Percentiles rank a stretch among this genome's conserved stretches.
These are phyloP conservation scores for Hypericum androsaemum DNA, from an alignment of 345 rosid species.

Conservation along the genomic window DNA sequence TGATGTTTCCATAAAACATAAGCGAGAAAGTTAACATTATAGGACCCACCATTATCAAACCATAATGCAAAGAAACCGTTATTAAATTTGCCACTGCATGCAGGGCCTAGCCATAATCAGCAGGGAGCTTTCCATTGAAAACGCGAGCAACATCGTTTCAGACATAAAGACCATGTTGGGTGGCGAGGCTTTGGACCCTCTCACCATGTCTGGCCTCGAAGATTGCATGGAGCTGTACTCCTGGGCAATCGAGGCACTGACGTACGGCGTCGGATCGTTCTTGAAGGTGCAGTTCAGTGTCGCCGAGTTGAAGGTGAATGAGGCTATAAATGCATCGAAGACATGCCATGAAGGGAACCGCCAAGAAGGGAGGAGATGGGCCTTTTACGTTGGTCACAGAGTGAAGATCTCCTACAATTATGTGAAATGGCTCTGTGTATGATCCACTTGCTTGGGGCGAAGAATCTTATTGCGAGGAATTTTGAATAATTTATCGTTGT, in stretches of 20 bases:
- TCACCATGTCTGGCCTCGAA: slow-evolving; percentile 24
- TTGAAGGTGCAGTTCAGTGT: slow-evolving; percentile 22
- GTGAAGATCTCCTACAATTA: slow-evolving; percentile 36
- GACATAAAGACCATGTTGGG: slow-evolving; percentile 24
- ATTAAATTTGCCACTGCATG: too few relatives aligned
- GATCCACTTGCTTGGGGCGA: slow-evolving; percentile 18
- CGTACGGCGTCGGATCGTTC: slow-evolving; percentile 34
- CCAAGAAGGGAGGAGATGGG: slow-evolving; percentile 26
- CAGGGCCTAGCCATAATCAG: slow-evolving; percentile 39
- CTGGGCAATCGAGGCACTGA: slow-evolving; percentile 27
- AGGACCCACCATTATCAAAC: too few relatives aligned
- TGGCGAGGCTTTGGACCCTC: slow-evolving; percentile 20
- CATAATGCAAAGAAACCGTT: too few relatives aligned
- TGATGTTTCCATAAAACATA: too few relatives aligned
- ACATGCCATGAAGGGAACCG: slow-evolving; percentile 52
- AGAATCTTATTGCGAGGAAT: slow-evolving; percentile 1
- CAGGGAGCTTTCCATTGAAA: slow-evolving; percentile 48
- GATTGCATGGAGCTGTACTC: slow-evolving; percentile 43
- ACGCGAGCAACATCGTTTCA: slow-evolving; percentile 39
- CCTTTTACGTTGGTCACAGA: slow-evolving; percentile 35
- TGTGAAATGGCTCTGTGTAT: slow-evolving; percentile 45
- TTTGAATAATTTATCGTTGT: too few relatives aligned
- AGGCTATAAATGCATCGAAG: slow-evolving; percentile 38
- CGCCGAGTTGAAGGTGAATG: slow-evolving; percentile 32
- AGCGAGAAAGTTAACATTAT: too few relatives aligned